These are phyloP conservation scores for Macadamia tetraphylla DNA, from an alignment of 164 flowering plant genomes.

Conservation along the genomic window DNA sequence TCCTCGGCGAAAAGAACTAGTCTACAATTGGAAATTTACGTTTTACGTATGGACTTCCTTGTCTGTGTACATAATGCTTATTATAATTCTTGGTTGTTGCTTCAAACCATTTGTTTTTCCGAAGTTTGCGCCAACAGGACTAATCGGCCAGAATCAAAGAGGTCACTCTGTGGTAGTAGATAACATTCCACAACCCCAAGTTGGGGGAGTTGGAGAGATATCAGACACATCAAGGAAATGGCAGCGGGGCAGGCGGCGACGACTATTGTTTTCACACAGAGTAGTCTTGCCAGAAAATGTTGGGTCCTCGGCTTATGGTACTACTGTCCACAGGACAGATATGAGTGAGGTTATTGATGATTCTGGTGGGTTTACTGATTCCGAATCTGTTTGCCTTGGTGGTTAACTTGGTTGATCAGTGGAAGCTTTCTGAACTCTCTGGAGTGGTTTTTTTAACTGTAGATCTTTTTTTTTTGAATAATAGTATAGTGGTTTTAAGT, in stretches of 20 bases:
- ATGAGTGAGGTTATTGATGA: conserved; percentile 11
- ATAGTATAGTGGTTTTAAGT: no score
- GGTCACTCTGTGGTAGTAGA: neutral
- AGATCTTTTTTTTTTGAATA: no score
- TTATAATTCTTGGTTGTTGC: conserved; percentile 33
- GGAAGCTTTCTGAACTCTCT: no score
- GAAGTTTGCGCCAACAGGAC: neutral
- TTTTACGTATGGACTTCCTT: conserved; percentile 67
- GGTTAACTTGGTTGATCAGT: conserved; percentile 2
- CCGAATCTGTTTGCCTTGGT: conserved; percentile 17
- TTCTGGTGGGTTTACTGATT: conserved; percentile 10
- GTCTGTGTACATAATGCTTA: conserved; percentile 36
- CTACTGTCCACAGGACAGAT: conserved; percentile 18
- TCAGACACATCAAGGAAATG: conserved; percentile 44
- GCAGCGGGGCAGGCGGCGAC: conserved; percentile 44
- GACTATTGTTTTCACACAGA: conserved; percentile 18
- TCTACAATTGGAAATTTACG: conserved; percentile 70
- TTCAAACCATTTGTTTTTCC: conserved; percentile 46
- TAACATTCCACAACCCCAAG: neutral
- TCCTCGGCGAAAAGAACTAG: conserved; percentile 55
- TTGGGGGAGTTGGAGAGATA: conserved; percentile 15
- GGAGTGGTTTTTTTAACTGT: no score
- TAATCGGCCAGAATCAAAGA: neutral
- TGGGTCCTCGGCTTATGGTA: conserved; percentile 42
- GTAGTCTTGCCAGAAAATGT: conserved; percentile 10